Evolutionary conservation across 345 rosid species (phyloP).

Genomic region (Lepidium aucheri): DNA sequence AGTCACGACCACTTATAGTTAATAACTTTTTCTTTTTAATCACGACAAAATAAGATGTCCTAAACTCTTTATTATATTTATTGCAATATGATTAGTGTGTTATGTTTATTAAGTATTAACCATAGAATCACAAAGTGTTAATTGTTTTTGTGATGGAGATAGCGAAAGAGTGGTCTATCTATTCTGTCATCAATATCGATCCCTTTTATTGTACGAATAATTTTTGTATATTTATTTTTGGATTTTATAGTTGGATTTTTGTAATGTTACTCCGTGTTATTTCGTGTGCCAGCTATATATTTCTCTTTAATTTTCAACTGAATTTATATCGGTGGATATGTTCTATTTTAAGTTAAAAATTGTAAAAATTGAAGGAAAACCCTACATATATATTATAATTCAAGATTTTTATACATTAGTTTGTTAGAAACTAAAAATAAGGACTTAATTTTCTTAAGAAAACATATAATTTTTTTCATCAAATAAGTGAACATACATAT

Average conservation of each 20-base stretch:
- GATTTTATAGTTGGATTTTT: conserved; percentile 15
- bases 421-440: no score
- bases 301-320: neutral
- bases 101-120: conserved; percentile 1
- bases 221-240: conserved; percentile 10
- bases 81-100: neutral
- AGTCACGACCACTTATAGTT: conserved; percentile 24
- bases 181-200: no score
- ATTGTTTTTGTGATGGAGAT: conserved; percentile 15
- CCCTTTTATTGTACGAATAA: conserved; percentile 7
- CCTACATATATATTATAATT: no score
- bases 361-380: no score
- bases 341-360: neutral
- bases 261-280: conserved; percentile 3
- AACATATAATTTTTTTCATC: no score
- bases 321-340: neutral
- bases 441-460: no score
- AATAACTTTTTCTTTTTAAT: neutral
- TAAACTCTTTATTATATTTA: conserved; percentile 14
- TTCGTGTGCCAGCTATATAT: conserved; percentile 11
- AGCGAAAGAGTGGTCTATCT: conserved; percentile 7
- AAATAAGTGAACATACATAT: no score
- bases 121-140: conserved; percentile 16
- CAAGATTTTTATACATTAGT: no score
- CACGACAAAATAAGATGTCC: conserved; percentile 14